Evolutionary conservation across 2,329 filamentous ascomycete genomes (phyloP), one percentile per base, ranked within the genome.

Genomic region (Didymella lethalis): DNA sequence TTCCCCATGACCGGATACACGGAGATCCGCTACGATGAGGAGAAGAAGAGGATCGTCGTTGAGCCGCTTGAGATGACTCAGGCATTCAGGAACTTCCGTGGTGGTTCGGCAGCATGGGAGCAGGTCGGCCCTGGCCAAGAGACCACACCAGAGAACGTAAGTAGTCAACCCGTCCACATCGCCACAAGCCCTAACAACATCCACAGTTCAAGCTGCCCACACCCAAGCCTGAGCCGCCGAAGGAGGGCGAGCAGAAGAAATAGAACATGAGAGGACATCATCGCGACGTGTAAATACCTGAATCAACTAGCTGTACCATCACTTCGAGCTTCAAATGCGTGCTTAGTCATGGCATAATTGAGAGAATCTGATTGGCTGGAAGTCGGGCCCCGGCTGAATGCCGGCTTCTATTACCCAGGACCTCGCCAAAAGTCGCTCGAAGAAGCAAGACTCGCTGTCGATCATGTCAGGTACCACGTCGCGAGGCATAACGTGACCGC

Each of bases 11-110:
- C 95, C 2, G 95, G 95, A 47, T 99, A 99, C 83, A 99, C 95
- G 32, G 96, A 99, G 83, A 90, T 99, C 68, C 87, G 95, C 75
- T 99, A 96, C 76, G 95, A 99, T 69, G 95, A 99, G 82, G 96
- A 99, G 86, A 99, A 97, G 91, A 99, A 99, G 88, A 88, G 95
- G 63, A 97, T 99, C 76, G 94, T 99, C 61, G 94, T 96, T 31
- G 96, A 99, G 84, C 95, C 96, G 40, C 84, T 99, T 48, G 95
- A 99, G 83, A 86, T 99, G 80, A 98, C 95, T 14, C 95, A 99
- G 81, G 95, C 96, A 7, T 99, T 96, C 88, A 89, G 95, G 71
- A 98, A 99, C 83, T 99, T 99, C 75, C 93, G 97, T 81, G 93
- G 93, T 62, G 92, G 93, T 66, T 85, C 63, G 48, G 73, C 78